Conservation (phyloP, 805 yeast genomes). For the Lachancea sp. region DNA sequence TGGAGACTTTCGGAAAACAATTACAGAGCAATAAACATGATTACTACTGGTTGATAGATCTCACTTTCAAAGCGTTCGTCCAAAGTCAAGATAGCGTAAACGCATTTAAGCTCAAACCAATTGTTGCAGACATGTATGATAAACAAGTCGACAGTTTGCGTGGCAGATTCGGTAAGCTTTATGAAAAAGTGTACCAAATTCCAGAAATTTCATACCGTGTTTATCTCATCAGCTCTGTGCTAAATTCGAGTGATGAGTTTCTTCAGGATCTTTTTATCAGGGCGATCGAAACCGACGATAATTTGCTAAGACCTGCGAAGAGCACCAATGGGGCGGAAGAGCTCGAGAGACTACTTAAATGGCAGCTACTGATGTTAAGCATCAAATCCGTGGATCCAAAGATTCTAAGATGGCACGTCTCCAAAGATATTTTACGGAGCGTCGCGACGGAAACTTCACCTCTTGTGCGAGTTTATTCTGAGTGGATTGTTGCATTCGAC, state of each 20-base stretch:
- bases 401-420: constrained; percentile 24
- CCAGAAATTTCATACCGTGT: constrained; percentile 52
- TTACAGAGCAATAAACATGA: constrained; percentile 34
- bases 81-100: constrained; percentile 50
- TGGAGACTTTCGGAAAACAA: constrained; percentile 25
- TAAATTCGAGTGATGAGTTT: constrained; percentile 25
- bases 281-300: constrained; percentile 32
- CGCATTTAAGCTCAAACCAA: constrained; percentile 52
- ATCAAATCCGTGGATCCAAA: constrained; percentile 32
- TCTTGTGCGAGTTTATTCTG: constrained; percentile 62
- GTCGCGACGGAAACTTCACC: constrained; percentile 72
- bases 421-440: constrained; percentile 26
- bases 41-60: constrained; percentile 43
- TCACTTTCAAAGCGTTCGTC: constrained; percentile 42
- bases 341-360: constrained; percentile 49
- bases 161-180: constrained; percentile 33
- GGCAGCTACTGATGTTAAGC: constrained; percentile 46
- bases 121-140: constrained; percentile 51
- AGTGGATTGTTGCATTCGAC: constrained; percentile 62
- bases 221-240: constrained; percentile 42
- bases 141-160: constrained; percentile 29
- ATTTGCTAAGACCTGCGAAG: constrained; percentile 44
- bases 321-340: constrained; percentile 68
- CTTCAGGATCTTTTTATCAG: constrained; percentile 20
- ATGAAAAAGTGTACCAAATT: constrained; percentile 47